A percentile compares a stretch with the other conserved stretches of the same genome.
Evolutionary conservation across 2,329 filamentous ascomycete genomes (phyloP).

Genomic region (Aspergillus fumigatus): DNA sequence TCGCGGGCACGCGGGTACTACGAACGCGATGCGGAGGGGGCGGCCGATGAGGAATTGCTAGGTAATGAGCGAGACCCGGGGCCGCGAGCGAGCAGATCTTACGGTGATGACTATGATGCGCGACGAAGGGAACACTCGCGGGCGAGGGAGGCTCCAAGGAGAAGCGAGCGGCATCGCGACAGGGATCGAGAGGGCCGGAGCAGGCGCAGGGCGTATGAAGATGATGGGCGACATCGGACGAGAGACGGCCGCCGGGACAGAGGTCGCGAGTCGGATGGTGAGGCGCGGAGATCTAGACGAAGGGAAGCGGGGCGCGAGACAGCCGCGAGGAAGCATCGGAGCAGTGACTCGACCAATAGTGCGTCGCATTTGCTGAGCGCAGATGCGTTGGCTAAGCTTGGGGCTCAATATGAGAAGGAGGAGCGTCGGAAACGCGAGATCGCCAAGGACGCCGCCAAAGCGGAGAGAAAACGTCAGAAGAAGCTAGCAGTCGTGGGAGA

Average conservation of each 20-base stretch:
- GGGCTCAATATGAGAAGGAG: constrained; percentile 57
- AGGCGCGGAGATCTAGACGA: constrained; percentile 23
- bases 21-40: constrained; percentile 15
- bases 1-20: constrained; percentile 16
- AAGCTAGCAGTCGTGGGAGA: constrained; percentile 23
- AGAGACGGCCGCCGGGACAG: constrained; percentile 14
- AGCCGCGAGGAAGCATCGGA: constrained; percentile 33
- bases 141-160: constrained; percentile 31
- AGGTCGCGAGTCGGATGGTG: constrained; percentile 15
- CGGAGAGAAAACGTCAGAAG: constrained; percentile 23
- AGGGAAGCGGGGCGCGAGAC: constrained; percentile 17
- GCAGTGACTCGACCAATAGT: constrained; percentile 41
- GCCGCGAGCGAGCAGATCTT: not conserved
- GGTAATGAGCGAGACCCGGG: constrained; percentile 9
- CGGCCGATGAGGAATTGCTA: constrained; percentile 13
- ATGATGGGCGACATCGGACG: constrained; percentile 14
- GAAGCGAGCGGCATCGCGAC: constrained; percentile 18
- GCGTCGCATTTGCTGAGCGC: constrained; percentile 42
- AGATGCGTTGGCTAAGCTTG: constrained; percentile 62
- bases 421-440: constrained; percentile 43
- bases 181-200: constrained; percentile 12
- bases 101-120: constrained; percentile 1
- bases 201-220: constrained; percentile 7
- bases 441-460: constrained; percentile 23
- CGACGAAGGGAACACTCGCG: constrained; percentile 24